A percentile compares a stretch with the other conserved stretches of the same genome.
Evolutionary conservation across 257 asterid species (phyloP).

Genomic region (Solanum peruvianum): DNA sequence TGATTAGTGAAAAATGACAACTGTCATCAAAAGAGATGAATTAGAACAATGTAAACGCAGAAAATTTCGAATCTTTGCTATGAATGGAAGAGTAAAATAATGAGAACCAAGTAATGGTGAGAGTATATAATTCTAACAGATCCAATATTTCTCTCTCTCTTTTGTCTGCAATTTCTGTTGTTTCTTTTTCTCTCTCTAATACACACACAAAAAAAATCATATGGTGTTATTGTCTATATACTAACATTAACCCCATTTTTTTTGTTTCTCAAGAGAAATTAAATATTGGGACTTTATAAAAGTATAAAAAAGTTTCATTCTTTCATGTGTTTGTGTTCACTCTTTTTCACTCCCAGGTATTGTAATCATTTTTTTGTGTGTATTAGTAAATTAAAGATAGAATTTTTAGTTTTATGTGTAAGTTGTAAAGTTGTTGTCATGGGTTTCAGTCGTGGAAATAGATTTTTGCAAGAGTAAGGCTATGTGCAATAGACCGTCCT

Average conservation of each 20-base stretch:
- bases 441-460: neutral
- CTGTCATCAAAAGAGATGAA: neutral
- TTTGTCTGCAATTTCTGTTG: neutral
- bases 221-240: neutral
- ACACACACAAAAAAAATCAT: neutral
- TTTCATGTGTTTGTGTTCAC: neutral
- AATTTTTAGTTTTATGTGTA: neutral
- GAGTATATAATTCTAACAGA: constrained; percentile 3
- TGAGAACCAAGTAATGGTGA: neutral
- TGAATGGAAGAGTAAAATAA: neutral
- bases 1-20: neutral
- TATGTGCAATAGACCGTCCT: neutral
- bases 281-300: neutral
- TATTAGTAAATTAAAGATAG: neutral
- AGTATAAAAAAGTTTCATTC: neutral
- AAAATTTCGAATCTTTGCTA: constrained; percentile 1
- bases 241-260: neutral
- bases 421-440: neutral
- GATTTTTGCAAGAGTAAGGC: neutral
- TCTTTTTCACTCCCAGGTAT: neutral
- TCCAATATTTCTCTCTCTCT: neutral
- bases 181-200: neutral
- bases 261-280: neutral
- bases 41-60: neutral
- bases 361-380: neutral